Evolutionary conservation across 108 stramenopile genomes (phyloP).

Genomic region (Asterionellopsis glacialis): DNA sequence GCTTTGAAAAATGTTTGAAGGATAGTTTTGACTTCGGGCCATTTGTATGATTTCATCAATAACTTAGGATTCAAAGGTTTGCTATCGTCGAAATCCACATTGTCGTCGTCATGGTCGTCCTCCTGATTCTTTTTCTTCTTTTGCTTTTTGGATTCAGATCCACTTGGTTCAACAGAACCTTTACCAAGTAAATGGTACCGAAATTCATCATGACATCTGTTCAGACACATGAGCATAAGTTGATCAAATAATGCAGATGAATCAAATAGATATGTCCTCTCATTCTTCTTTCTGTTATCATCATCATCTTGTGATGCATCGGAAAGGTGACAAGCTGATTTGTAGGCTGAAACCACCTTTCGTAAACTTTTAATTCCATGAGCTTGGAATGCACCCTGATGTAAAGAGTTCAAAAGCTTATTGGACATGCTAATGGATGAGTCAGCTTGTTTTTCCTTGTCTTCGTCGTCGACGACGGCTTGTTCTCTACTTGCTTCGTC

Average conservation of each 20-base stretch:
- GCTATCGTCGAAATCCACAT: slow-evolving; percentile 9
- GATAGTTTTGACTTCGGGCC: slow-evolving; percentile 45
- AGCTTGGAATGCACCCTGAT: slow-evolving; percentile 60
- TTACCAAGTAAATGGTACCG: slow-evolving; percentile 60
- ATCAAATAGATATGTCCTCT: slow-evolving; percentile 45
- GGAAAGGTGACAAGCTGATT: slow-evolving; percentile 74
- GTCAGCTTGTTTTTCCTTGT: slow-evolving; percentile 8
- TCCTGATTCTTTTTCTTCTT: slow-evolving; percentile 11
- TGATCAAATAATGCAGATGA: slow-evolving; percentile 72
- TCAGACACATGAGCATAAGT: slow-evolving; percentile 66
- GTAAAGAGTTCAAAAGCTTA: slow-evolving; percentile 38
- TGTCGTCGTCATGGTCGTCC: slow-evolving; percentile 26
- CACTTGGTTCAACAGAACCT: slow-evolving; percentile 11
- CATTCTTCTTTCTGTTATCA: slow-evolving; percentile 26
- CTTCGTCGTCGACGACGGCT: slow-evolving; percentile 9
- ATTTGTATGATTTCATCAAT: slow-evolving; percentile 48
- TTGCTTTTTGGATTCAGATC: slow-evolving; percentile 10
- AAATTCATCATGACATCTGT: slow-evolving; percentile 66
- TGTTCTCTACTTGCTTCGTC: background rate
- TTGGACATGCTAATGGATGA: slow-evolving; percentile 39
- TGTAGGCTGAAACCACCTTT: slow-evolving; percentile 68
- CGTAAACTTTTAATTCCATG: slow-evolving; percentile 75
- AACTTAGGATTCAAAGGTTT: slow-evolving; percentile 67
- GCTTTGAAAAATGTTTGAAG: slow-evolving; percentile 69
- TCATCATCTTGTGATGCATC: slow-evolving; percentile 24